These are phyloP conservation scores for Uncinocarpus reesii DNA, from an alignment of 2,329 filamentous ascomycete species.

Conservation along the genomic window DNA sequence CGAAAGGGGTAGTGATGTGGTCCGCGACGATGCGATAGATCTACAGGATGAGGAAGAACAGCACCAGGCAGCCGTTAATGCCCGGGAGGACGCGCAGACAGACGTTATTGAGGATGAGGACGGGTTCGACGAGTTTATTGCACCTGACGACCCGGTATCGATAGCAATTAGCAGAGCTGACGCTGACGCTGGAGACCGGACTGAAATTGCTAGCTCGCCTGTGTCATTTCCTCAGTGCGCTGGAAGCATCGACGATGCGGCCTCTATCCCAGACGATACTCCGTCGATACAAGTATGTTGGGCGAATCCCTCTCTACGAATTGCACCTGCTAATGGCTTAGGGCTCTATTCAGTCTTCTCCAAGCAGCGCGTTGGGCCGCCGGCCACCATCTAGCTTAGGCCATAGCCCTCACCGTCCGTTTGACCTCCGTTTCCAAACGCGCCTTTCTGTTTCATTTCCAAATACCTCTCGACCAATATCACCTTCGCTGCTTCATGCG, in stretches of 20 bases:
- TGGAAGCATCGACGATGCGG: conserved; percentile 52
- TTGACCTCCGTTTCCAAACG: conserved; percentile 89
- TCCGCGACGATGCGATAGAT: conserved; percentile 43
- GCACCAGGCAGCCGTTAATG: neutral
- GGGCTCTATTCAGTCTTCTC: conserved; percentile 49
- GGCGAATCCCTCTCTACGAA: conserved; percentile 42
- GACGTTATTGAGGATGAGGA: conserved; percentile 3
- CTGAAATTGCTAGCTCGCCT: conserved; percentile 21
- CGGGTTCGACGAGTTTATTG: conserved; percentile 6
- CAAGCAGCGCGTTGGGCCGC: conserved; percentile 64
- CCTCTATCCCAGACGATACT: conserved; percentile 71
- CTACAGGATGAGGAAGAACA: conserved; percentile 29
- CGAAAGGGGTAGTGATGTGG: conserved; percentile 51
- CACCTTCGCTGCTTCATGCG: conserved; percentile 62
- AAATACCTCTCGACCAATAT: conserved; percentile 57
- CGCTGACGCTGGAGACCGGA: conserved; percentile 16
- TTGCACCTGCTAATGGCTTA: conserved; percentile 31
- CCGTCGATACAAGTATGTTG: conserved; percentile 64
- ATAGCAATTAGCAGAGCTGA: conserved; percentile 19
- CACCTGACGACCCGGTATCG: conserved; percentile 23
- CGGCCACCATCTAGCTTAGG: conserved; percentile 58
- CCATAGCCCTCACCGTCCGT: conserved; percentile 76
- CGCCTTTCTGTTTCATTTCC: conserved; percentile 58
- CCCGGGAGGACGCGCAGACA: neutral
- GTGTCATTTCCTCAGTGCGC: conserved; percentile 17